Conservation (phyloP, 2,329 filamentous ascomycete genomes). For the Fusarium armeniacum region DNA sequence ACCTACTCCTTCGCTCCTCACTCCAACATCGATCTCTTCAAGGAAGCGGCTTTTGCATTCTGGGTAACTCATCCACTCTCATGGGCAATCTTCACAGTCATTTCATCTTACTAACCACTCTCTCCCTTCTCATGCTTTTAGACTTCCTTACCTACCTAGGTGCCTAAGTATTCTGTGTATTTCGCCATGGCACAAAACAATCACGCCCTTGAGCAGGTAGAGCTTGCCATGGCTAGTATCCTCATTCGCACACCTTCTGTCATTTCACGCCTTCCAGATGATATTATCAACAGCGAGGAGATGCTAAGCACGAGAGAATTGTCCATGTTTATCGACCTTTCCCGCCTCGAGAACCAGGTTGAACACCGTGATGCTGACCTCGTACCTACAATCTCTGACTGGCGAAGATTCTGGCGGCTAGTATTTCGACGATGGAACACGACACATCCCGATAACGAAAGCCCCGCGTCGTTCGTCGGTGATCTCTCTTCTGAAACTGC, state of each 20-base stretch:
- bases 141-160: not conserved
- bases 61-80: not conserved
- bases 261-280: not conserved
- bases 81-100: not conserved
- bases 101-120: not conserved
- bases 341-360: not conserved
- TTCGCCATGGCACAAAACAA: not conserved
- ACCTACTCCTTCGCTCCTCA: not conserved
- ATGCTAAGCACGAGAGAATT: not conserved
- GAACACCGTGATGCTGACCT: not conserved
- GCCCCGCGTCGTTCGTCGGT: not conserved
- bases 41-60: too few relatives aligned
- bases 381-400: not conserved
- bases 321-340: not conserved
- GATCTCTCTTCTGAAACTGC: not conserved
- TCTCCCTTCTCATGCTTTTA: not conserved
- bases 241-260: not conserved
- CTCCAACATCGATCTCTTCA: not conserved
- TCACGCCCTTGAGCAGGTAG: not conserved
- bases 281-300: conserved; percentile 1
- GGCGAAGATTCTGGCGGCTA: conserved; percentile 11
- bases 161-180: not conserved
- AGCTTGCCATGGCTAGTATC: not conserved
- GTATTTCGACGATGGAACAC: conserved; percentile 8
- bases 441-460: conserved; percentile 2